Evolutionary conservation across 208 protist genomes (phyloP).

Genomic region (Vickermania ingenoplastis): DNA sequence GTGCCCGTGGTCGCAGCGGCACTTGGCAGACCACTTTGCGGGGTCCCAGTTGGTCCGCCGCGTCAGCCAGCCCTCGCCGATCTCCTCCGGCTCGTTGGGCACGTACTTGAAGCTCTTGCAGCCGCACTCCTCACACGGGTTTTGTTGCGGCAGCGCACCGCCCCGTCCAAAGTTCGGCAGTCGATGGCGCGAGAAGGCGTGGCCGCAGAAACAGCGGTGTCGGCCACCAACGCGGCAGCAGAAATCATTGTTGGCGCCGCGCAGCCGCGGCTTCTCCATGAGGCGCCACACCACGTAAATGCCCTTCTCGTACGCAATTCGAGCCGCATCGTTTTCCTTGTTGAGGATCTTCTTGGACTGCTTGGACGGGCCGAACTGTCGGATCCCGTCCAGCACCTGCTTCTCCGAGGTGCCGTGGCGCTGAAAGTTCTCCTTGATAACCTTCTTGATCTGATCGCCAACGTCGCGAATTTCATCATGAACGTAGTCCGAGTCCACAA

Average conservation of each 20-base stretch:
- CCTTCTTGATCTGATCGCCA: conserved; percentile 22
- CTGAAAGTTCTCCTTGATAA: conserved; percentile 41
- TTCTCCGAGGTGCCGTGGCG: conserved; percentile 48
- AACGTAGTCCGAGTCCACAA: conserved; percentile 52
- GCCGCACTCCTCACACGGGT: conserved; percentile 24
- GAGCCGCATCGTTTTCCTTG: conserved; percentile 68
- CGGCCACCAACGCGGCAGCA: conserved; percentile 60
- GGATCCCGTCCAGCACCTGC: conserved; percentile 56
- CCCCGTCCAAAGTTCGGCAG: background rate
- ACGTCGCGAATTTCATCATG: conserved; percentile 71
- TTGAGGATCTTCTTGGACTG: conserved; percentile 54
- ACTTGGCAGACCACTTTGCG: conserved; percentile 60
- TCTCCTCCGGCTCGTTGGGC: conserved; percentile 79
- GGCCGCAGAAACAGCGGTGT: conserved; percentile 77
- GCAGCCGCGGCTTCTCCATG: conserved; percentile 25
- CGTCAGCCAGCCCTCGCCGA: conserved; percentile 75
- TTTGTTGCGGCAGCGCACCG: background rate
- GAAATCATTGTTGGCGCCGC: conserved; percentile 60
- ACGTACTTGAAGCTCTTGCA: conserved; percentile 71
- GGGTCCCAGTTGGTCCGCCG: conserved; percentile 53
- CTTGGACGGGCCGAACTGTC: conserved; percentile 63
- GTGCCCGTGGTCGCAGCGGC: conserved; percentile 66
- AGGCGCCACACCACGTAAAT: conserved; percentile 77
- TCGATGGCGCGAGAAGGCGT: conserved; percentile 32
- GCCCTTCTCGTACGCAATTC: conserved; percentile 45